Base-by-base conservation (phyloP, 1,284 basidiomycete genomes). In the Singerocomus inundabilis region DNA sequence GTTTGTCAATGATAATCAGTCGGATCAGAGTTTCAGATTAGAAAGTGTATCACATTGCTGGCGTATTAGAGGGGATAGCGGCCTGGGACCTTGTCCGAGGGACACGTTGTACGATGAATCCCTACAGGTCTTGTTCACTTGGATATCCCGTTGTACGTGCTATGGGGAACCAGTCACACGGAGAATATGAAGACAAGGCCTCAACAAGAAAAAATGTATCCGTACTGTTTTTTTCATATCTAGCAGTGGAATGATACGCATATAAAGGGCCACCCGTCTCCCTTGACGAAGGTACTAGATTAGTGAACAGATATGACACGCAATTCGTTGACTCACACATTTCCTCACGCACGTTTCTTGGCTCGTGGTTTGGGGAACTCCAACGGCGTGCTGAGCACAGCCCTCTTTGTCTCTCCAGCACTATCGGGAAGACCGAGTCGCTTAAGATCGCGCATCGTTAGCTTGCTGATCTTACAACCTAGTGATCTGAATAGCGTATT, bases 341-440 rank as follows among this genome's bases (percentile, higher is more conserved):
- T 18, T n/a, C 30, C 15, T 60, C 49, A 63, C 1, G 29, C 28
- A 4, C 58, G 62, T 43, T 52, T 53, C 39, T 59, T 66, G 10
- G 39, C 26, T 10, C 74, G 69, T 18, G 73, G 70, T 63, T 87
- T 88, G 1, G 92, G 92, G 70, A 93, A 95, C 54, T 79, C 76
- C 6, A 94, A 74, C 2, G 93, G 93, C 2, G 83, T 79, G 46
- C 73, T 81, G 45, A 96, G 74, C 1, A 85, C 72, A 0, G 91
- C 92, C 48, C 84, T 77, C 60, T 86, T 89, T 34, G 72, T 75
- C 35, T 77, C 74, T 28, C 74, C 79, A 0, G 80, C 79, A 41
- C 69, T 73, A 48, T 85, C 81, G 0, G 84, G 77, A 12, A 88
- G 63, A 7, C 88, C 88, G 35, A 87, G 72, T 53, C 76, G 74